Evolutionary conservation across 2,329 filamentous ascomycete genomes (phyloP).

Genomic region (Xylaria sp.): DNA sequence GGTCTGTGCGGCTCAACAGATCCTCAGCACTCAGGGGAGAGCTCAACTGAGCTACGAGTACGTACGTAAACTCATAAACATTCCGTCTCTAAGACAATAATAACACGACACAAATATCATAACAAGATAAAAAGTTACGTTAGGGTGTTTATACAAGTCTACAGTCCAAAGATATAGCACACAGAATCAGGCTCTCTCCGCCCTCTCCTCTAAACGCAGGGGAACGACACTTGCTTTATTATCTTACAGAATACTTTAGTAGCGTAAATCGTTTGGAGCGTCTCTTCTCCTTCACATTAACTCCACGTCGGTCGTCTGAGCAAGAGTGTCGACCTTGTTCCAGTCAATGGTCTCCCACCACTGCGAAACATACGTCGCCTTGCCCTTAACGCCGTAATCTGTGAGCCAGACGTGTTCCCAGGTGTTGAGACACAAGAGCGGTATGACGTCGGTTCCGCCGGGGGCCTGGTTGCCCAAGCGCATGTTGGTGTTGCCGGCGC

Average conservation of each 20-base stretch:
- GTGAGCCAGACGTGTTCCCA: slow-evolving; percentile 93
- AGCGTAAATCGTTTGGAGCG: slow-evolving; percentile 1
- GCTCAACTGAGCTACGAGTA: too few relatives aligned
- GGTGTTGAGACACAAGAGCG: slow-evolving; percentile 85
- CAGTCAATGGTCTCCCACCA: slow-evolving; percentile 93
- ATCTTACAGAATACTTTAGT: slow-evolving; percentile 11
- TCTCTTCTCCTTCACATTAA: background rate
- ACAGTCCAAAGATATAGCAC: slow-evolving; percentile 15
- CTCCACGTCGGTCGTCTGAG: slow-evolving; percentile 15
- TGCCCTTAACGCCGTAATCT: slow-evolving; percentile 72
- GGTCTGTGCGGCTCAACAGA: background rate
- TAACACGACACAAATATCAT: background rate
- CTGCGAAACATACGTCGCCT: slow-evolving; percentile 65
- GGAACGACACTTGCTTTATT: slow-evolving; percentile 2
- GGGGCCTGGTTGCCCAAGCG: slow-evolving; percentile 42
- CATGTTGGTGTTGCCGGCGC: slow-evolving; percentile 25
- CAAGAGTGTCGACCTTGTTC: slow-evolving; percentile 57
- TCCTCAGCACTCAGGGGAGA: background rate
- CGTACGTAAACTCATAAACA: background rate
- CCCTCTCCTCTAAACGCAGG: background rate
- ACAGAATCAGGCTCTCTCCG: background rate
- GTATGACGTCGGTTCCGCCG: slow-evolving; percentile 63
- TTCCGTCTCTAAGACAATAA: background rate
- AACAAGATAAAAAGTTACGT: background rate
- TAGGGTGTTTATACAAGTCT: slow-evolving; percentile 10